These are phyloP conservation scores for Zychaea mexicana DNA, from an alignment of 371 early-diverging fungal genomes.

Conservation along the genomic window DNA sequence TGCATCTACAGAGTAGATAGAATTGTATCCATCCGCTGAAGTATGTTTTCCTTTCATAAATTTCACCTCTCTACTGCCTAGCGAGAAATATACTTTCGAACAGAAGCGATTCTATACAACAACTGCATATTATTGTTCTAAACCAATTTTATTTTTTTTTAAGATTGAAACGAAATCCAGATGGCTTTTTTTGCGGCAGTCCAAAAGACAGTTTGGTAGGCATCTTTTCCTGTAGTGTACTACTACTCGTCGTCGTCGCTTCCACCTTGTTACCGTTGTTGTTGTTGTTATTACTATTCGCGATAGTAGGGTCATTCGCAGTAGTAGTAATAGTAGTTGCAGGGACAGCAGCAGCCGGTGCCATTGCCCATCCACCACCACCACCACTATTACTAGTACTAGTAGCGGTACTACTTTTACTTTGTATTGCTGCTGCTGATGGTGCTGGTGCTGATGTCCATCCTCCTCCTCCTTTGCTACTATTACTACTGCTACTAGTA, in stretches of 20 bases:
- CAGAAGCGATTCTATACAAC: too few species aligned
- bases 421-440: background rate
- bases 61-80: too few species aligned
- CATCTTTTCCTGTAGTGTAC: background rate
- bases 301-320: too few species aligned
- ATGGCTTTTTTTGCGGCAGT: slow-evolving; percentile 22
- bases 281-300: background rate
- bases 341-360: too few species aligned
- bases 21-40: too few species aligned
- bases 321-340: too few species aligned
- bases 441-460: background rate
- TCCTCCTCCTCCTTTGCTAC: slow-evolving; percentile 11
- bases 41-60: background rate
- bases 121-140: slow-evolving; percentile 5
- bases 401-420: too few species aligned
- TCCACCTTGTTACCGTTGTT: background rate
- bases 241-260: background rate
- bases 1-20: too few species aligned
- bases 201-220: slow-evolving; percentile 32
- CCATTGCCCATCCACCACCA: too few species aligned
- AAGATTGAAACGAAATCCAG: slow-evolving; percentile 38
- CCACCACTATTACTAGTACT: too few species aligned
- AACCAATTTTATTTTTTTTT: slow-evolving; percentile 23
- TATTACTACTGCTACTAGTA: background rate
- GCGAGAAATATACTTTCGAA: too few species aligned